These are phyloP conservation scores for Solanum pinnatisectum DNA, from an alignment of 257 asterid genomes.

Conservation along the genomic window DNA sequence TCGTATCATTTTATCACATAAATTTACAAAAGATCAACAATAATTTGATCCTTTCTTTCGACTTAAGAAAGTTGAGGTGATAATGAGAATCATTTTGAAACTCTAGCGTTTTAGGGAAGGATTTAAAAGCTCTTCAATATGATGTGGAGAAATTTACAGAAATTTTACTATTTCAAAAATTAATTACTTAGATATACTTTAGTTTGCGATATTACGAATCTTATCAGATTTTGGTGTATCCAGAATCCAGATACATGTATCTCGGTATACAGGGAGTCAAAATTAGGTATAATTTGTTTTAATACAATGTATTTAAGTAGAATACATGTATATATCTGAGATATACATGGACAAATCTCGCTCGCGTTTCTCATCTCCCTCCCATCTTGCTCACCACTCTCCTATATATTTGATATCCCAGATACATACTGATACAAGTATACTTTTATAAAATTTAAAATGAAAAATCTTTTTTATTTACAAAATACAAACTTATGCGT, in stretches of 20 bases:
- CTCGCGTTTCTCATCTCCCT: neutral
- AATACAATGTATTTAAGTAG: too few relatives aligned
- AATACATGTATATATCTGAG: neutral
- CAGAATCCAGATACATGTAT: neutral
- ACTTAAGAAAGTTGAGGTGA: neutral
- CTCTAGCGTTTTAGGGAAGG: neutral
- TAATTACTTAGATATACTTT: too few relatives aligned
- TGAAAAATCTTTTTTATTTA: neutral
- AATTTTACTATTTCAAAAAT: too few relatives aligned
- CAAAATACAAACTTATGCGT: neutral
- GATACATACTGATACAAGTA: neutral
- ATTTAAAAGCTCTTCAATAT: neutral
- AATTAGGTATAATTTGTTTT: too few relatives aligned
- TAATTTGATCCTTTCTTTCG: neutral
- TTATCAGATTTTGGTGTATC: too few relatives aligned
- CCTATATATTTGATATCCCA: neutral
- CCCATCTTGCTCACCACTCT: neutral
- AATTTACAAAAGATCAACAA: too few relatives aligned
- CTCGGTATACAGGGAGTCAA: too few relatives aligned
- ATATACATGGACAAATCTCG: neutral
- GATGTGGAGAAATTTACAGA: neutral
- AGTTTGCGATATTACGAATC: too few relatives aligned
- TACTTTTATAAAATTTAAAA: neutral
- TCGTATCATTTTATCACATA: neutral
- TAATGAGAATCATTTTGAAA: neutral